A percentile compares a stretch with the other conserved stretches of the same genome.
phyloP scores from a whole-genome alignment of 805 yeast species.

The Metschnikowia picachoensis region DNA sequence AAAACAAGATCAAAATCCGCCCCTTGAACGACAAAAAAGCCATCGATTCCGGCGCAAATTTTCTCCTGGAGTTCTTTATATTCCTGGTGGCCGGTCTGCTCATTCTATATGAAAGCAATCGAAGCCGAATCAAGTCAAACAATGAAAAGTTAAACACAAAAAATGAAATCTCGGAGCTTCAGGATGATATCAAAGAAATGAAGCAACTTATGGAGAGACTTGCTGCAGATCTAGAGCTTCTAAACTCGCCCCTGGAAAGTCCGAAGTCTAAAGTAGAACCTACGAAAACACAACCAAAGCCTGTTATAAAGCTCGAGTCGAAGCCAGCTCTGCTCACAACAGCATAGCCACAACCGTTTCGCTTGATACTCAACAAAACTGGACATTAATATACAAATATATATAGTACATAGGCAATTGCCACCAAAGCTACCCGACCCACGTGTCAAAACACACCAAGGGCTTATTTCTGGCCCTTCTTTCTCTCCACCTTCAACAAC shows the following conservation, averaged over 20 bases:
- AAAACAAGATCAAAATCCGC: constrained; percentile 51
- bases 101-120: constrained; percentile 64
- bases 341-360: background rate
- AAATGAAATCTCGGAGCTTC: constrained; percentile 69
- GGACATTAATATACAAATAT: constrained; percentile 17
- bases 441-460: background rate
- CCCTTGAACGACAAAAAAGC: constrained; percentile 83
- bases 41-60: constrained; percentile 75
- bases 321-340: background rate
- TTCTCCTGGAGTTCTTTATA: constrained; percentile 71
- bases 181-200: constrained; percentile 62
- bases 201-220: constrained; percentile 25
- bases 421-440: constrained; percentile 2
- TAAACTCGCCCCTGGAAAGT: constrained; percentile 3
- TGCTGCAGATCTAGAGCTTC: constrained; percentile 11
- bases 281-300: background rate
- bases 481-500: constrained; percentile 30
- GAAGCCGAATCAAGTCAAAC: constrained; percentile 62
- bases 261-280: background rate
- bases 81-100: constrained; percentile 78
- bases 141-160: constrained; percentile 59
- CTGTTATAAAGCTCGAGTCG: too few relatives aligned
- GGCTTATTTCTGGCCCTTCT: constrained; percentile 21
- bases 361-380: constrained; percentile 3
- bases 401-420: constrained; percentile 15